Percentiles rank a stretch among this genome's conserved stretches.
Conservation (phyloP, 148 eudicot genomes). For the Rhododendron molle region DNA sequence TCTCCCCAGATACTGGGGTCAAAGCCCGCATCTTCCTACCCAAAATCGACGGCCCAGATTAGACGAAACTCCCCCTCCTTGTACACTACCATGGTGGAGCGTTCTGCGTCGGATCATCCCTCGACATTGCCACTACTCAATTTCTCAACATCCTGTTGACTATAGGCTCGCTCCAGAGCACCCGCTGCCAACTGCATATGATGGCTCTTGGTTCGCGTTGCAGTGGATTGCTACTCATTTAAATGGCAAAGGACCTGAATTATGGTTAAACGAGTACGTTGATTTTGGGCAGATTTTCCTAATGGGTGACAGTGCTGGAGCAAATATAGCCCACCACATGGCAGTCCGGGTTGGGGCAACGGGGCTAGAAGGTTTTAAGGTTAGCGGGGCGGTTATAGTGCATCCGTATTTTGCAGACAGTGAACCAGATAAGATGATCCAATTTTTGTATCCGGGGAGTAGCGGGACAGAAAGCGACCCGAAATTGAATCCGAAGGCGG, state of each 20-base stretch:
- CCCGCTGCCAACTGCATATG: background rate
- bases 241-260: constrained; percentile 17
- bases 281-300: constrained; percentile 29
- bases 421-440: too few species aligned
- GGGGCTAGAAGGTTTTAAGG: background rate
- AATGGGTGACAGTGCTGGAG: constrained; percentile 42
- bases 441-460: constrained; percentile 12
- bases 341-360: constrained; percentile 16
- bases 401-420: constrained; percentile 21
- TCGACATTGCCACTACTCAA: background rate
- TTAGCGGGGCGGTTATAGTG: constrained; percentile 14
- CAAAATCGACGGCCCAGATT: background rate
- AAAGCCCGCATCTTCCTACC: constrained; percentile 26
- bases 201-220: constrained; percentile 1
- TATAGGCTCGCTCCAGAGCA: background rate
- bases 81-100: constrained; percentile 26
- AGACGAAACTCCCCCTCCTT: constrained; percentile 14
- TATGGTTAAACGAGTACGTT: constrained; percentile 22
- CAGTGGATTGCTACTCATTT: constrained; percentile 25
- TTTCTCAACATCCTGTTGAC: background rate
- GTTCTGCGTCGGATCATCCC: constrained; percentile 14
- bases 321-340: constrained; percentile 28
- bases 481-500: constrained; percentile 31
- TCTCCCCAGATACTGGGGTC: constrained; percentile 14
- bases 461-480: constrained; percentile 26